These are phyloP conservation scores for Cyclotella kingstonii DNA, from an alignment of 108 stramenopile species.

Conservation along the genomic window DNA sequence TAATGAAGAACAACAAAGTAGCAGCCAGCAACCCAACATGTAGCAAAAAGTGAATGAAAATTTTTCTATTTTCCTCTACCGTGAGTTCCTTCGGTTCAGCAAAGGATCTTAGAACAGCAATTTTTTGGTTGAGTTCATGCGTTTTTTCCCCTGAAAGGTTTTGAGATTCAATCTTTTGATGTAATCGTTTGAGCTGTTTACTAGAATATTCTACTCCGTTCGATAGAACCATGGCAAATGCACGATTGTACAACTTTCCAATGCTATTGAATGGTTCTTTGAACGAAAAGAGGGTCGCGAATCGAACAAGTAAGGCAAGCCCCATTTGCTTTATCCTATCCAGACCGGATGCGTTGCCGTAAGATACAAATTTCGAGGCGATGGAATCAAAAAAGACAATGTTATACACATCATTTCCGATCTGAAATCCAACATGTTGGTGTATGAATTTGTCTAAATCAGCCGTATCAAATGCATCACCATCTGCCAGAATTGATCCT, in stretches of 20 bases:
- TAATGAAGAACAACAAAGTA: constrained; percentile 29
- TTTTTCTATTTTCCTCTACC: constrained; percentile 21
- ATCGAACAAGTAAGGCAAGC: constrained; percentile 24
- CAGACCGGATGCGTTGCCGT: constrained; percentile 34
- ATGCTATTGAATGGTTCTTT: constrained; percentile 33
- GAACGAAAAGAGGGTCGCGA: constrained; percentile 35
- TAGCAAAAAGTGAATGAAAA: constrained; percentile 29
- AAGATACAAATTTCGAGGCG: constrained; percentile 29
- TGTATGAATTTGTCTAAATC: constrained; percentile 33
- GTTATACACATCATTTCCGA: constrained; percentile 47
- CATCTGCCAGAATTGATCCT: neutral
- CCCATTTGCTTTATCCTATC: constrained; percentile 33
- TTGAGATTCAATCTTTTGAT: constrained; percentile 21
- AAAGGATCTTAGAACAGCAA: constrained; percentile 32
- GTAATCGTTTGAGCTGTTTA: constrained; percentile 16
- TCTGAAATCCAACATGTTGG: constrained; percentile 19
- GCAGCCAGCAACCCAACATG: constrained; percentile 37
- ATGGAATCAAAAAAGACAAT: constrained; percentile 44
- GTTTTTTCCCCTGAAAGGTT: constrained; percentile 16
- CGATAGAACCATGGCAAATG: constrained; percentile 38
- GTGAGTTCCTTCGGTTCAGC: constrained; percentile 35
- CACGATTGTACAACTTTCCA: constrained; percentile 43
- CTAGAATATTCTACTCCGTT: constrained; percentile 27
- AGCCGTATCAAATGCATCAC: constrained; percentile 1
- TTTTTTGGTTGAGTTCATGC: constrained; percentile 43